Conservation (phyloP, 768 basidiomycete species). For the Lyophyllum semitale region DNA sequence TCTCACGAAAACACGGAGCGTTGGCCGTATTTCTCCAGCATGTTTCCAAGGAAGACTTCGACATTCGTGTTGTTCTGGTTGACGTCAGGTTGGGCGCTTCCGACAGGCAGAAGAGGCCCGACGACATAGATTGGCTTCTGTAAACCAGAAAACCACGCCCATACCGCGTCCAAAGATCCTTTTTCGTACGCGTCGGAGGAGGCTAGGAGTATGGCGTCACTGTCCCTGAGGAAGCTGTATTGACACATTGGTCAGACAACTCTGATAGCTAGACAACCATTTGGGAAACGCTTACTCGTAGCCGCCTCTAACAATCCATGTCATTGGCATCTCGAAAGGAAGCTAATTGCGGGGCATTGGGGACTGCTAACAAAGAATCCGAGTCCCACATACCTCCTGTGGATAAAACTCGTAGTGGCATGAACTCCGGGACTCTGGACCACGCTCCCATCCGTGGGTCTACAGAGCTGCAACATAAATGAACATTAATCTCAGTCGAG, state of each 20-base stretch:
- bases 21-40: constrained; percentile 11
- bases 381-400: constrained; percentile 9
- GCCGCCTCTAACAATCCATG: not conserved
- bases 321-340: constrained; percentile 1
- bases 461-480: constrained; percentile 13
- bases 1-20: constrained; percentile 21
- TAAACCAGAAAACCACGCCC: constrained; percentile 12
- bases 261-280: not conserved
- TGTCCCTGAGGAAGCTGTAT: constrained; percentile 2
- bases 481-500: not conserved
- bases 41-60: constrained; percentile 13
- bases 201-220: constrained; percentile 16
- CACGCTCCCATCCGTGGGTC: constrained; percentile 16
- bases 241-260: not conserved
- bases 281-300: not conserved
- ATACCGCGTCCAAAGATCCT: constrained; percentile 11
- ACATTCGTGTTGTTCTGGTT: constrained; percentile 2
- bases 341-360: not conserved
- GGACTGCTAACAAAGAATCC: not conserved
- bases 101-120: constrained; percentile 21
- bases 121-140: constrained; percentile 15
- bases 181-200: constrained; percentile 18
- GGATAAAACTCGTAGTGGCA: constrained; percentile 20
- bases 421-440: constrained; percentile 22
- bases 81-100: not conserved